Evolutionary conservation across 148 eudicot genomes (phyloP).

Genomic region (Rhododendron kiyosumense): DNA sequence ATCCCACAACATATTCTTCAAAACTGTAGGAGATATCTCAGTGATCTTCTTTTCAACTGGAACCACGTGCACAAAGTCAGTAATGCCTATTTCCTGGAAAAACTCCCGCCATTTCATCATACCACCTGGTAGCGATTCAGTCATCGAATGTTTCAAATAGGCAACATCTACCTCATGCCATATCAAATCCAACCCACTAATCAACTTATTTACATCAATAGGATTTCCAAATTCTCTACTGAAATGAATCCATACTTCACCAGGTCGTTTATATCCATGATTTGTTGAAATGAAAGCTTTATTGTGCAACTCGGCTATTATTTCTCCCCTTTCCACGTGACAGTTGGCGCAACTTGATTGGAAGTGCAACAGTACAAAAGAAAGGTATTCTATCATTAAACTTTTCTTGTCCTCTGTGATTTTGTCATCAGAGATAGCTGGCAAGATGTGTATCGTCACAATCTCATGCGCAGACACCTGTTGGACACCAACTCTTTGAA

Average conservation of each 20-base stretch:
- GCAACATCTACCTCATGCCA: constrained; percentile 72
- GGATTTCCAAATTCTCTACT: constrained; percentile 60
- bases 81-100: constrained; percentile 68
- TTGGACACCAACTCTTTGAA: constrained; percentile 73
- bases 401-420: constrained; percentile 21
- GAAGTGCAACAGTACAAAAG: constrained; percentile 79
- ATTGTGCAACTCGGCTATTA: constrained; percentile 51
- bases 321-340: constrained; percentile 46
- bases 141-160: constrained; percentile 61
- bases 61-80: constrained; percentile 72
- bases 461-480: constrained; percentile 79
- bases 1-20: constrained; percentile 30
- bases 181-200: constrained; percentile 41
- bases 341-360: constrained; percentile 73
- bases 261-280: constrained; percentile 54
- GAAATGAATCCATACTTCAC: constrained; percentile 70
- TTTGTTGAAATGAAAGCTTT: constrained; percentile 76
- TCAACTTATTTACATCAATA: constrained; percentile 50
- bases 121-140: constrained; percentile 44
- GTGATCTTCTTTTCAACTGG: constrained; percentile 46
- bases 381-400: constrained; percentile 58
- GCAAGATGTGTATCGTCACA: constrained; percentile 69
- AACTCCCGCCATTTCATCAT: constrained; percentile 67
- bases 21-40: constrained; percentile 33
- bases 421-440: constrained; percentile 48